A percentile compares a stretch with the other conserved stretches of the same genome.
These are phyloP conservation scores for Millerozyma acaciae DNA, from an alignment of 805 yeast species.

Conservation along the genomic window DNA sequence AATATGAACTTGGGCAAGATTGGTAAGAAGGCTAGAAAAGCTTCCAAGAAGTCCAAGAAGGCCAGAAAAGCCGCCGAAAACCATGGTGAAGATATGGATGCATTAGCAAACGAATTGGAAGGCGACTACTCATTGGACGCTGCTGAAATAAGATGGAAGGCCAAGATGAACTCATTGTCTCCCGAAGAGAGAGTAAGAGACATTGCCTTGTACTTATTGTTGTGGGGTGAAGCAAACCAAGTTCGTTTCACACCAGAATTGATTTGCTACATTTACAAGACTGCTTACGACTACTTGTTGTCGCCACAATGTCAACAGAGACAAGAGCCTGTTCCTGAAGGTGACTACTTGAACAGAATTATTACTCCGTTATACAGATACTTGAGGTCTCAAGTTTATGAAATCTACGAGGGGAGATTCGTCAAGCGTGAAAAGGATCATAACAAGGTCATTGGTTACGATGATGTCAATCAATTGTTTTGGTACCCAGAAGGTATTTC, in stretches of 20 bases:
- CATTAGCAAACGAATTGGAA: constrained; percentile 65
- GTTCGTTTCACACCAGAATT: constrained; percentile 91
- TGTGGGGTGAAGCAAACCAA: constrained; percentile 92
- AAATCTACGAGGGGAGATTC: constrained; percentile 74
- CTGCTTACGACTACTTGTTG: constrained; percentile 84
- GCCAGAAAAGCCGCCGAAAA: constrained; percentile 67
- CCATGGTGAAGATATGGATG: constrained; percentile 56
- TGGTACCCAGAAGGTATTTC: constrained; percentile 99
- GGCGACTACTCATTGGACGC: constrained; percentile 80
- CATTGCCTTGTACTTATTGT: constrained; percentile 65
- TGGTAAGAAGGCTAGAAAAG: constrained; percentile 76
- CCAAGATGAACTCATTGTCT: constrained; percentile 65
- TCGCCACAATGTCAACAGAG: constrained; percentile 91
- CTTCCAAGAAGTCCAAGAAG: constrained; percentile 76
- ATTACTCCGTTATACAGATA: constrained; percentile 86
- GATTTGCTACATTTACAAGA: constrained; percentile 90
- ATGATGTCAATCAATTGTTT: constrained; percentile 96
- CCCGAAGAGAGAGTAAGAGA: constrained; percentile 83
- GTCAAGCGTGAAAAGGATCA: constrained; percentile 85
- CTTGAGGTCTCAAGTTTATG: constrained; percentile 78
- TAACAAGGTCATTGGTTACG: constrained; percentile 82
- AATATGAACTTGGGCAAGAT: constrained; percentile 75
- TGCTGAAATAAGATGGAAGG: constrained; percentile 86
- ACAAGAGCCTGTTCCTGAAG: constrained; percentile 78
- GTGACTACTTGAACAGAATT: constrained; percentile 87